Evolutionary conservation across 2,329 filamentous ascomycete species (phyloP), one percentile per base, ranked within the genome.

Genomic region (Fusarium citri): DNA sequence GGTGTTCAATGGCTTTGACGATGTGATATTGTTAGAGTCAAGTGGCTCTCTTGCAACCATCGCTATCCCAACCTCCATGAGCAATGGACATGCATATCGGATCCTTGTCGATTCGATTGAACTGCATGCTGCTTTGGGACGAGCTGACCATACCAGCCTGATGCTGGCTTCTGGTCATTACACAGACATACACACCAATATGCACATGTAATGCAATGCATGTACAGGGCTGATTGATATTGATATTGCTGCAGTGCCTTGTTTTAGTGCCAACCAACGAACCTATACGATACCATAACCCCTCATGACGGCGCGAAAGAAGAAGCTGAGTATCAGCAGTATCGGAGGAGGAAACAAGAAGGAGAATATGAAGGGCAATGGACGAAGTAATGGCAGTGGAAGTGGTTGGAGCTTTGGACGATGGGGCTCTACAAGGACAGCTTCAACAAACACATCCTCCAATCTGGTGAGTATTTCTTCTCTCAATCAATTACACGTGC

Each of bases 241-340:
- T 26, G 23, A 51, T 51, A 51, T 41, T 26, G 30, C 26, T 28
- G 20, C 59, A 59, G 61, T 30, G 49, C 51, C 50, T 55, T 55
- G 41, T 26, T 47, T 46, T 54, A 49, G 54, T 59, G 34, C 54
- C 55, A 49, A 50, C 42, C 56, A 15, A 51, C 48, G 22, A 42
- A 58, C 28, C 55, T 37, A 37, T 37, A 37, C 34, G 34, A 37
- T 37, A 37, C 34, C 5, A 11, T 37, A 37, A 37, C 34, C 42
- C 22, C 56, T 49, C 51, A 68, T 68, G 68, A 51, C 68, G 30
- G 49, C 48, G 30, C 61, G 49, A 34, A 70, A 58, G 55, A 70
- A 68, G 59, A 70, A 68, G 47, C 46, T 71, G 64, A 71, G 68
- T 22, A 66, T 66, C 53, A 69, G 66, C 56, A 62, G 61, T 46